These are phyloP conservation scores for Kuraishia molischiana DNA, from an alignment of 805 yeast genomes.

Conservation along the genomic window DNA sequence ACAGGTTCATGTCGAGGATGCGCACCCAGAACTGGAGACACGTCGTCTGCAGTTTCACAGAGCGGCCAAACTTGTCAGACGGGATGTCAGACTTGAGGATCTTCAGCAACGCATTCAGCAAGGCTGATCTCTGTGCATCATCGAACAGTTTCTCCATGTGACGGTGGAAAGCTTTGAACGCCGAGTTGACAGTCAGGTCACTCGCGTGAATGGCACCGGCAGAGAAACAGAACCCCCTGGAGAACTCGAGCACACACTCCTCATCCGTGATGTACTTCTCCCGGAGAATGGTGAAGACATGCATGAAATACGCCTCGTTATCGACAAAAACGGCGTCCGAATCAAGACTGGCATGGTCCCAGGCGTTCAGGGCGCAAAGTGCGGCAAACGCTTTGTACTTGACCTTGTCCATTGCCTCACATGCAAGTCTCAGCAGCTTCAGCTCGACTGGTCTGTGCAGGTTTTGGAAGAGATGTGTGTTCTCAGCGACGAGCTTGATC, in stretches of 20 bases:
- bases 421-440: constrained; percentile 43
- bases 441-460: constrained; percentile 13
- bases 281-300: background rate
- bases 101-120: constrained; percentile 15
- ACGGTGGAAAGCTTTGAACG: constrained; percentile 28
- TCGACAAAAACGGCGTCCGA: constrained; percentile 20
- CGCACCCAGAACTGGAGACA: constrained; percentile 21
- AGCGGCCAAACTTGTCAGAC: background rate
- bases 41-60: constrained; percentile 13
- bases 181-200: constrained; percentile 29
- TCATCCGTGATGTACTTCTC: background rate
- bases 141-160: constrained; percentile 14
- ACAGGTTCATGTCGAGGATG: constrained; percentile 27
- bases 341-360: constrained; percentile 7
- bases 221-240: constrained; percentile 45
- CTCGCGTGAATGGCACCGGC: constrained; percentile 48
- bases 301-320: constrained; percentile 5
- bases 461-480: constrained; percentile 10
- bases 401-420: constrained; percentile 54
- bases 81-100: constrained; percentile 15
- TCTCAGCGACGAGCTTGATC: constrained; percentile 26
- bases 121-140: constrained; percentile 4
- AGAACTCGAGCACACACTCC: constrained; percentile 24
- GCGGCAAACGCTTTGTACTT: constrained; percentile 31
- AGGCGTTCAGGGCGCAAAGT: constrained; percentile 17